Base-by-base conservation (phyloP, 108 stramenopile species). In the Fragilaria radians region DNA sequence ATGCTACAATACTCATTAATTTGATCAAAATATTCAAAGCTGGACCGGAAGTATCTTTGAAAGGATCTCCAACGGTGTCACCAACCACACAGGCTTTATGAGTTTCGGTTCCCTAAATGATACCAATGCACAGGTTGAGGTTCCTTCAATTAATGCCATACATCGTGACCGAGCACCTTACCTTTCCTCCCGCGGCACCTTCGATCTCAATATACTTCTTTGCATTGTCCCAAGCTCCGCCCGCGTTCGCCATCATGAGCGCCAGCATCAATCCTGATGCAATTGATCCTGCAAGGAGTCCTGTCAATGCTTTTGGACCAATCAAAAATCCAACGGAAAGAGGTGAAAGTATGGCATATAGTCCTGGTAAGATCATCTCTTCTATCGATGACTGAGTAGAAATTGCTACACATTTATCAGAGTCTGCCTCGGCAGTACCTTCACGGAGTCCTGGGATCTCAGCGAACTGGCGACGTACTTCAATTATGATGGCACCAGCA, bases 141-240 rank as follows among this genome's bases (percentile, higher is more conserved):
- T n/a, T n/a, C n/a, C n/a, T n/a, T n/a, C n/a, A n/a, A n/a, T n/a
- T n/a, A n/a, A n/a, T n/a, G n/a, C n/a, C n/a, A n/a, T n/a, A n/a
- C n/a, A n/a, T n/a, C n/a, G n/a, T n/a, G n/a, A n/a, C n/a, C n/a
- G n/a, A n/a, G n/a, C n/a, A n/a, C n/a, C 36, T 42, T 14, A 42
- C 36, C 36, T 57, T 57, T 36, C 65, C 71, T 48, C 64, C 60
- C 60, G 46, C 27, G 32, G 67, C 61, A 24, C 81, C 81, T 68
- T 88, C 85, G 65, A 84, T 86, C 68, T 90, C 89, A 74, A 83
- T 85, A 73, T 88, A 95, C 83, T 97, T 97, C 74, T 97, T 97
- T 52, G 94, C 77, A 82, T 97, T 97, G 66, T 97, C 96, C 96
- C 96, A 97, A 23, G 96, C 96, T 46, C 96, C 96, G 17, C 96